A percentile compares a stretch with the other conserved stretches of the same genome.
Evolutionary conservation across 2,329 filamentous ascomycete genomes (phyloP).

Genomic region (Trichophyton simii): DNA sequence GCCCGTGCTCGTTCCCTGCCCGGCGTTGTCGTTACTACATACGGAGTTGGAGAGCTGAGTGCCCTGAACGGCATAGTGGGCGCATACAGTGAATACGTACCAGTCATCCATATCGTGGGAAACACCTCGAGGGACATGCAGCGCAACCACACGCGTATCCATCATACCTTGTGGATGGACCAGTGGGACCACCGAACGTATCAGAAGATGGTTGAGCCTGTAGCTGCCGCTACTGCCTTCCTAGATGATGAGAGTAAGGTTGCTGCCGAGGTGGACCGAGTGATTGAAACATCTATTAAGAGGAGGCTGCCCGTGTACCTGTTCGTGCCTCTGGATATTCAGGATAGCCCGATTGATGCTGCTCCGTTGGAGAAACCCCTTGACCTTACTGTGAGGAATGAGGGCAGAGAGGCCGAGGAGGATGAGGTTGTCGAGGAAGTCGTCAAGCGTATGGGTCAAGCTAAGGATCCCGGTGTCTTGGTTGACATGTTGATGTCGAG

Average conservation of each 20-base stretch:
- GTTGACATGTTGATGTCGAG: slow-evolving; percentile 11
- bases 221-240: slow-evolving; percentile 16
- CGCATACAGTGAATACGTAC: slow-evolving; percentile 47
- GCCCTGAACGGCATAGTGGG: slow-evolving; percentile 26
- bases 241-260: slow-evolving; percentile 16
- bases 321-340: slow-evolving; percentile 17
- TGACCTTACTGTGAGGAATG: slow-evolving; percentile 9
- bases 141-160: slow-evolving; percentile 30
- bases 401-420: slow-evolving; percentile 11
- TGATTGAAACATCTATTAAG: slow-evolving; percentile 15
- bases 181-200: slow-evolving; percentile 18
- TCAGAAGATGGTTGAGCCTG: slow-evolving; percentile 14
- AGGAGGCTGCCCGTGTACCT: slow-evolving; percentile 17
- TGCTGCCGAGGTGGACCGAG: slow-evolving; percentile 17
- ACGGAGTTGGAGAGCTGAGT: slow-evolving; percentile 45
- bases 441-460: slow-evolving; percentile 8
- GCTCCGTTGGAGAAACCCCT: slow-evolving; percentile 8
- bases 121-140: slow-evolving; percentile 39
- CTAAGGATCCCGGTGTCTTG: slow-evolving; percentile 10
- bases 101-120: slow-evolving; percentile 50
- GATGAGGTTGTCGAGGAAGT: slow-evolving; percentile 12
- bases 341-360: slow-evolving; percentile 12
- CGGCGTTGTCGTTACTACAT: slow-evolving; percentile 41
- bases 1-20: slow-evolving; percentile 41
- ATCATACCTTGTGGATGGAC: slow-evolving; percentile 22